These are phyloP conservation scores for Alternaria tenuissima DNA, from an alignment of 2,329 filamentous ascomycete species.

Conservation along the genomic window DNA sequence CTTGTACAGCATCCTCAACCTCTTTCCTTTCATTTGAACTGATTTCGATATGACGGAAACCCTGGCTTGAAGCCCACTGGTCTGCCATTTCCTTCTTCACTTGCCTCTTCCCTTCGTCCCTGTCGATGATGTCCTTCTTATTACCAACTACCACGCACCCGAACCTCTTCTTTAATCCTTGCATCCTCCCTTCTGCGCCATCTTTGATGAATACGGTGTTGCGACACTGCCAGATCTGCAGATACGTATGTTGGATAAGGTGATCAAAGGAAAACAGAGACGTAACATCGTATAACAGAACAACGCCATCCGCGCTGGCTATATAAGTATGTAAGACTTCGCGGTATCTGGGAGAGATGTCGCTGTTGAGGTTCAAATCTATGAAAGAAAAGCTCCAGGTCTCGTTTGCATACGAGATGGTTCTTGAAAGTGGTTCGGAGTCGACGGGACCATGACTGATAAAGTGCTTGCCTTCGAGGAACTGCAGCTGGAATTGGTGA, in stretches of 20 bases:
- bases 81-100: slow-evolving; percentile 28
- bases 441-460: slow-evolving; percentile 10
- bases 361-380: slow-evolving; percentile 33
- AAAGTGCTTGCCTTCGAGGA: slow-evolving; percentile 17
- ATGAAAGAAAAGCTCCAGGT: slow-evolving; percentile 19
- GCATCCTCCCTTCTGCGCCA: neutral
- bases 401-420: slow-evolving; percentile 18
- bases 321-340: slow-evolving; percentile 14
- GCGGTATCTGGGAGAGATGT: slow-evolving; percentile 9
- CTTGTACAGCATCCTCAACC: slow-evolving; percentile 24
- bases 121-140: slow-evolving; percentile 31
- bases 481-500: neutral
- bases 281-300: slow-evolving; percentile 44
- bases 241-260: slow-evolving; percentile 30
- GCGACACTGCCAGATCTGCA: slow-evolving; percentile 23
- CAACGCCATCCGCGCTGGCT: slow-evolving; percentile 28
- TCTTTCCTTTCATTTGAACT: slow-evolving; percentile 13
- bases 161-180: slow-evolving; percentile 25
- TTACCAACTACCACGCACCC: slow-evolving; percentile 41
- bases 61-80: slow-evolving; percentile 37
- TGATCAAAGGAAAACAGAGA: slow-evolving; percentile 28
- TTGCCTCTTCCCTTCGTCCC: slow-evolving; percentile 9
- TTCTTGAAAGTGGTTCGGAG: slow-evolving; percentile 14
- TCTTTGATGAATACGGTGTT: slow-evolving; percentile 5
- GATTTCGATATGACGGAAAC: slow-evolving; percentile 31